Conservation (phyloP, 441 rosid species). For the Macaranga tanarius region DNA sequence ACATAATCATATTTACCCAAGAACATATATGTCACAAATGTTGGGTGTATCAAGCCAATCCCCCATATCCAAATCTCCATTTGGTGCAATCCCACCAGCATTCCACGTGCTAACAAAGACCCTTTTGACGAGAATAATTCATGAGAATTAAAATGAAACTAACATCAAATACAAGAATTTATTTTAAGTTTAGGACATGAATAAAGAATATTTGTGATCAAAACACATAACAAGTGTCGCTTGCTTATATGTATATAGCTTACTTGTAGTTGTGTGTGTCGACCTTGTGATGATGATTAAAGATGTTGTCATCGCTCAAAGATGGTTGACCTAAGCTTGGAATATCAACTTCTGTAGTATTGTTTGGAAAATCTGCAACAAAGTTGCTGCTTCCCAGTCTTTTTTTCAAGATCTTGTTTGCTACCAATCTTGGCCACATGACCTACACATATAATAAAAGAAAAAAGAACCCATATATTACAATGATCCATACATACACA, state of each 20-base stretch:
- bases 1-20: conserved; percentile 47
- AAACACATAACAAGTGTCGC: not conserved
- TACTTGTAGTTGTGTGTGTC: conserved; percentile 54
- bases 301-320: conserved; percentile 24
- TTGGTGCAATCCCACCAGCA: conserved; percentile 71
- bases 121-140: conserved; percentile 30
- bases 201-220: not conserved
- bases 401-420: conserved; percentile 63
- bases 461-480: too few relatives aligned
- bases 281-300: conserved; percentile 33
- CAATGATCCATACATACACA: too few relatives aligned
- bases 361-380: conserved; percentile 64
- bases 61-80: conserved; percentile 49
- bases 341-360: conserved; percentile 22
- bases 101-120: conserved; percentile 81
- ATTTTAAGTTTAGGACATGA: not conserved
- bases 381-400: conserved; percentile 71
- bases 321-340: conserved; percentile 35
- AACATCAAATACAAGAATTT: too few relatives aligned
- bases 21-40: conserved; percentile 63
- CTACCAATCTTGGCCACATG: conserved; percentile 90
- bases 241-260: not conserved
- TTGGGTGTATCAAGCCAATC: conserved; percentile 48
- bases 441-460: conserved; percentile 31
- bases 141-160: not conserved